Evolutionary conservation across 2,329 filamentous ascomycete genomes (phyloP).

Genomic region (Periconia sp.): DNA sequence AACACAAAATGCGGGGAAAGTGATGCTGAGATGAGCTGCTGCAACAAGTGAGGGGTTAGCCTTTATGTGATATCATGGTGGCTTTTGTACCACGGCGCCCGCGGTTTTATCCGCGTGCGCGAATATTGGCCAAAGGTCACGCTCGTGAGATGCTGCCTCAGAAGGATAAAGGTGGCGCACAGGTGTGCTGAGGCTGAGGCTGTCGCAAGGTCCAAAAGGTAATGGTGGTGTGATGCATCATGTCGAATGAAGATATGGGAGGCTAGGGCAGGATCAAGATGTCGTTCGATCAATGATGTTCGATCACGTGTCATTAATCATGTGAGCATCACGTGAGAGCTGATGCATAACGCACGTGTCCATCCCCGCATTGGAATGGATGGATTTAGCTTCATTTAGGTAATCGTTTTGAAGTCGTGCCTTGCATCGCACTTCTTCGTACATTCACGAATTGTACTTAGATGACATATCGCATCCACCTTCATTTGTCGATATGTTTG

Average conservation of each 20-base stretch:
- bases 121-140: constrained; percentile 30
- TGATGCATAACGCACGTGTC: neutral
- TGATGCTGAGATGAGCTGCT: constrained; percentile 19
- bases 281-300: neutral
- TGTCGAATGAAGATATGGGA: constrained; percentile 6
- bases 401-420: too few species aligned
- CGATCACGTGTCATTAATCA: neutral
- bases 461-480: too few species aligned
- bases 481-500: too few species aligned
- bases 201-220: neutral
- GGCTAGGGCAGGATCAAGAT: constrained; percentile 7
- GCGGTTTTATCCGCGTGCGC: constrained; percentile 16
- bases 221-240: constrained; percentile 26
- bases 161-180: constrained; percentile 8
- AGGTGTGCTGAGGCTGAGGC: constrained; percentile 1
- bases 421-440: too few species aligned
- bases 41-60: constrained; percentile 34
- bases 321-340: neutral
- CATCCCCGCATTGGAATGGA: neutral
- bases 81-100: constrained; percentile 15
- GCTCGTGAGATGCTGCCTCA: constrained; percentile 20
- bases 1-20: neutral
- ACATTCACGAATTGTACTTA: too few species aligned
- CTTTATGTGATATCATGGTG: constrained; percentile 41
- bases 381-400: too few species aligned